Base-by-base conservation (phyloP, 768 basidiomycete genomes). In the Kwoniella mangroviensis region DNA sequence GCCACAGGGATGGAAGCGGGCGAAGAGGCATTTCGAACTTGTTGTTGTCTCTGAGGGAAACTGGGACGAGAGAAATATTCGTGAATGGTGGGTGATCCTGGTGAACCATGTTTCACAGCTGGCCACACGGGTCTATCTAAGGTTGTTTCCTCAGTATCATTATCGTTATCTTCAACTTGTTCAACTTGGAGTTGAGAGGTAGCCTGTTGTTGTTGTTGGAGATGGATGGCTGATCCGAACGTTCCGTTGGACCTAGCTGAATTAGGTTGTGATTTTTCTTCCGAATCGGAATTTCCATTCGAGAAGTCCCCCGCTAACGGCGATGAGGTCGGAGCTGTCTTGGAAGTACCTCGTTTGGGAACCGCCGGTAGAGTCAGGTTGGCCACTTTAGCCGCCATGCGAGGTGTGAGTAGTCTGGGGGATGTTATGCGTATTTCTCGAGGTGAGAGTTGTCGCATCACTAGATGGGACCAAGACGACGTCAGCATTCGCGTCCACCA, bases 391-490 rank as follows among this genome's bases (percentile, higher is more conserved):
- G 74, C 68, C 4, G 76, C 76, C 76, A 77, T 79, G 15, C 75
- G 69, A 17, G 77, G 76, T 4, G 80, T 76, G 43, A 78, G 55
- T 45, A 73, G 51, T 24, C 77, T 65, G 5, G 76, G 78, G 2
- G 79, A 78, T 3, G 80, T 81, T 19, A 83, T 58, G 41, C 80
- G 72, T 43, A 83, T 78, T 40, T 83, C 82, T 7, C 78, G 74
- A 1, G 82, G 82, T 5, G 80, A 79, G 19, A 83, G 54, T 56
- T 73, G 69, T n/a, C 78, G 79, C 75, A 83, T 75, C 55, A 80
- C 82, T 83, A 19, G 41, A 41, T 19, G 4, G 1, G 61, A 43
- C 15, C 43, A 15, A 17, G 45, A 43, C 59, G 59, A 61, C 43
- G 6, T 49, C 45, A 49, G 45, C 10, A 34, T n/a, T 24, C 9